Evolutionary conservation across 768 basidiomycete species (phyloP).

Genomic region (Russula ochroleuca): DNA sequence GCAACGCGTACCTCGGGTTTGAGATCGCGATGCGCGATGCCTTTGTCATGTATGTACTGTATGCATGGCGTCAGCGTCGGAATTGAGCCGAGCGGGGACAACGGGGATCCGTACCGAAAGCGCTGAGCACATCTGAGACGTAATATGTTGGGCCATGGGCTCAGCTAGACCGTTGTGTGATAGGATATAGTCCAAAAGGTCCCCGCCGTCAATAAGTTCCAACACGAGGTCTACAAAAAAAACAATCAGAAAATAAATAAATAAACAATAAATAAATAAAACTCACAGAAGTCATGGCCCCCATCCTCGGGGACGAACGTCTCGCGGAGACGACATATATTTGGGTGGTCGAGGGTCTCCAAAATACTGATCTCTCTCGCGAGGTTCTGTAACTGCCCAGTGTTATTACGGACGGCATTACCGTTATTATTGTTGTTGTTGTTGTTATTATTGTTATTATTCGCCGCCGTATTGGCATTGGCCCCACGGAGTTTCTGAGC

Average conservation of each 20-base stretch:
- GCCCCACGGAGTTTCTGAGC: slow-evolving; percentile 40
- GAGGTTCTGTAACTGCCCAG: slow-evolving; percentile 38
- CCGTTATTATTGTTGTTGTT: slow-evolving; percentile 9
- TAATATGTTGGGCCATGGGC: slow-evolving; percentile 58
- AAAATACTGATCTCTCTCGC: slow-evolving; percentile 77
- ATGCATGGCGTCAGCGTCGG: not conserved
- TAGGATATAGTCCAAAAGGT: slow-evolving; percentile 78
- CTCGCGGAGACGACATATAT: slow-evolving; percentile 78
- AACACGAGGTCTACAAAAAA: slow-evolving; percentile 61
- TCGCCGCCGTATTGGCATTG: slow-evolving; percentile 11
- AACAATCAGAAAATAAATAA: not conserved
- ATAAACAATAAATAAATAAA: not conserved
- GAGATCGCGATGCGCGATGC: slow-evolving; percentile 88
- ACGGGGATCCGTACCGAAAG: slow-evolving; percentile 47
- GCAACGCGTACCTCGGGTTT: slow-evolving; percentile 67
- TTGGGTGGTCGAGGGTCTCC: slow-evolving; percentile 68
- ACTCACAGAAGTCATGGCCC: slow-evolving; percentile 50
- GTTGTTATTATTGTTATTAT: slow-evolving; percentile 9
- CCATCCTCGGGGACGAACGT: slow-evolving; percentile 60
- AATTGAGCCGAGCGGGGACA: not conserved
- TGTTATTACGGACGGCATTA: not conserved
- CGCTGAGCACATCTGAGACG: slow-evolving; percentile 79
- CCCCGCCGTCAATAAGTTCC: slow-evolving; percentile 84
- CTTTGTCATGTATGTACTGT: slow-evolving; percentile 64
- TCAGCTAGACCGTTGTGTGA: slow-evolving; percentile 54